A percentile compares a stretch with the other conserved stretches of the same genome.
Evolutionary conservation across 345 rosid species (phyloP).

Genomic region (Gynandropsis gynandra): DNA sequence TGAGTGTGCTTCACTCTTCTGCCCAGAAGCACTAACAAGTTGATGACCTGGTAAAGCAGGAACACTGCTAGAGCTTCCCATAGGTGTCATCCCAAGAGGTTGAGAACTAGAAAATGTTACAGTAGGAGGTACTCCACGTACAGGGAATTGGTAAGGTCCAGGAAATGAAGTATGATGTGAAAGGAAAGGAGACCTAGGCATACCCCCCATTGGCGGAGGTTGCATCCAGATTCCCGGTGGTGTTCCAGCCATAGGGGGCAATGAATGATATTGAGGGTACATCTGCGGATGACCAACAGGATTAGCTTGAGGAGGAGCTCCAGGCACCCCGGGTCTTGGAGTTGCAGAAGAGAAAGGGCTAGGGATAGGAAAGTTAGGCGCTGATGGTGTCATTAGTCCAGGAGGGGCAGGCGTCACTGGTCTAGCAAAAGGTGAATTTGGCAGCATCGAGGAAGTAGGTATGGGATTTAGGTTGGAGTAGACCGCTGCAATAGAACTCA

Average conservation of each 20-base stretch:
- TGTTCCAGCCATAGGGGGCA: conserved; percentile 50
- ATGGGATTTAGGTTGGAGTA: conserved; percentile 29
- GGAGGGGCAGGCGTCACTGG: conserved; percentile 37
- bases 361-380: conserved; percentile 32
- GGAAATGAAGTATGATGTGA: conserved; percentile 57
- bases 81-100: conserved; percentile 48
- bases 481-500: conserved; percentile 24
- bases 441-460: conserved; percentile 30
- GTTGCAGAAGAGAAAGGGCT: conserved; percentile 38
- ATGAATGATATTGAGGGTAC: conserved; percentile 50
- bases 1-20: conserved; percentile 48
- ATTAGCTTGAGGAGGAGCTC: conserved; percentile 36
- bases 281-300: conserved; percentile 50
- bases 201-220: conserved; percentile 58
- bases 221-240: conserved; percentile 76
- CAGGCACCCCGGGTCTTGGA: conserved; percentile 37
- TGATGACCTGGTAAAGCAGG: conserved; percentile 39
- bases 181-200: conserved; percentile 49
- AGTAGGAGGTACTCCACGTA: conserved; percentile 39
- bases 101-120: conserved; percentile 48
- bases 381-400: conserved; percentile 33
- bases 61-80: conserved; percentile 36
- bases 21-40: conserved; percentile 30
- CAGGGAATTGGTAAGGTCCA: conserved; percentile 47
- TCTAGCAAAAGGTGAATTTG: conserved; percentile 32